Conservation (phyloP, 192 early-diverging fungal species). For the Podochytrium sp. region DNA sequence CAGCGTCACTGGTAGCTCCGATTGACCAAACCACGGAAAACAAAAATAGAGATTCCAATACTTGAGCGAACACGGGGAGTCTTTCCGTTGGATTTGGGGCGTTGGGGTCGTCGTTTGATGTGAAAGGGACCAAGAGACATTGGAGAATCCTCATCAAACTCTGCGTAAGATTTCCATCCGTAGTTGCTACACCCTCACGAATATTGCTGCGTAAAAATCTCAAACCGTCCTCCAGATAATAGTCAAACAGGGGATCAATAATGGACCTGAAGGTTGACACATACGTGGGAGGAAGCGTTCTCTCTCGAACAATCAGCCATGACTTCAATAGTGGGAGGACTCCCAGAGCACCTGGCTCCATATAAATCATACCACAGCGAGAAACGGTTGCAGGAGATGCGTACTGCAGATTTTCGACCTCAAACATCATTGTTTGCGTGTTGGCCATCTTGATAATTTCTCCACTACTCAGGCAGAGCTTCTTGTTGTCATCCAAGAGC, state of each 20-base stretch:
- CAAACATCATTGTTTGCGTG: constrained; percentile 68
- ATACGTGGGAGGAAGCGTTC: constrained; percentile 27
- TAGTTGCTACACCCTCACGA: constrained; percentile 58
- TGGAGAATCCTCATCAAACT: constrained; percentile 58
- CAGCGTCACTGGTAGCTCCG: constrained; percentile 59
- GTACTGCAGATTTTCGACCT: constrained; percentile 63
- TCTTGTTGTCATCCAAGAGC: constrained; percentile 68
- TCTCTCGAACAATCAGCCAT: constrained; percentile 52
- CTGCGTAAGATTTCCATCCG: constrained; percentile 54
- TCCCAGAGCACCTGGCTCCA: constrained; percentile 68
- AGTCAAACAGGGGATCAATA: constrained; percentile 50
- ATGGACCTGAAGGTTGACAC: constrained; percentile 39
- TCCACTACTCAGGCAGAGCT: constrained; percentile 62
- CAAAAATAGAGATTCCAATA: constrained; percentile 56
- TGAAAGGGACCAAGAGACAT: constrained; percentile 46
- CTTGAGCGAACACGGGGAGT: constrained; percentile 42
- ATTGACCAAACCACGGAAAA: constrained; percentile 66
- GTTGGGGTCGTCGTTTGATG: constrained; percentile 23
- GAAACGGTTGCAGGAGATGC: constrained; percentile 70
- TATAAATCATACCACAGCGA: constrained; percentile 70
- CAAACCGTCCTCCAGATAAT: constrained; percentile 48
- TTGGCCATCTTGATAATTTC: constrained; percentile 70
- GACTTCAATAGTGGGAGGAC: constrained; percentile 51
- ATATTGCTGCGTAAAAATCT: constrained; percentile 53
- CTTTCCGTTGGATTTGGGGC: constrained; percentile 25